Evolutionary conservation across 495 filamentous ascomycete genomes (phyloP).

Genomic region (Aspergillus carlsbadensis): DNA sequence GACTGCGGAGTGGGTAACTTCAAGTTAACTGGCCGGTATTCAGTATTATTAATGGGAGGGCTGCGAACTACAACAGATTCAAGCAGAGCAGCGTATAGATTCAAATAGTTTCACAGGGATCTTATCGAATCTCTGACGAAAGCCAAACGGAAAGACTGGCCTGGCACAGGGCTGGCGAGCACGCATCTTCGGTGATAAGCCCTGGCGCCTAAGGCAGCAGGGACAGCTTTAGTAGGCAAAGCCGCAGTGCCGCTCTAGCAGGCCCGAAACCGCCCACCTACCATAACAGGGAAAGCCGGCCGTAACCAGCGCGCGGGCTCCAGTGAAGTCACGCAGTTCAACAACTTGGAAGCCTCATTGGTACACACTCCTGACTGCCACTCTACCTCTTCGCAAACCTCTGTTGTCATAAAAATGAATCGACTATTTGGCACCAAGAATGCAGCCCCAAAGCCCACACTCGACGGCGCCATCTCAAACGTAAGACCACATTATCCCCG

Average conservation of each 20-base stretch:
- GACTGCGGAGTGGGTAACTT: not conserved
- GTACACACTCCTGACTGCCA: not conserved
- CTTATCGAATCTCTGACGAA: not conserved
- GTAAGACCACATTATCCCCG: constrained; percentile 41
- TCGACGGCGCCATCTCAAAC: constrained; percentile 81
- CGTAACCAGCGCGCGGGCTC: not conserved
- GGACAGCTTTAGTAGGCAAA: not conserved
- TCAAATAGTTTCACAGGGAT: not conserved
- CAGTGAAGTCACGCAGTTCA: constrained; percentile 1
- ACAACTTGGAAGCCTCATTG: not conserved
- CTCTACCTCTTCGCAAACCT: not conserved
- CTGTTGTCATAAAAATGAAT: constrained; percentile 64
- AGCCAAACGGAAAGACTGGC: no score
- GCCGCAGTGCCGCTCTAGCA: not conserved
- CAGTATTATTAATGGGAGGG: constrained; percentile 10
- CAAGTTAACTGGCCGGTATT: not conserved
- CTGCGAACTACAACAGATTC: not conserved
- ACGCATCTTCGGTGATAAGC: not conserved
- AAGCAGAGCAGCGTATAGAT: not conserved
- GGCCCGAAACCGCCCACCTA: not conserved
- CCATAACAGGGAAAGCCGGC: not conserved
- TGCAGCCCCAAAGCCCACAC: constrained; percentile 86
- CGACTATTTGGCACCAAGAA: constrained; percentile 90
- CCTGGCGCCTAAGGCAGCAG: not conserved
- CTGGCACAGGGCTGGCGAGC: not conserved